A percentile compares a stretch with the other conserved stretches of the same genome.
These are phyloP conservation scores for Magnolia officinalis DNA, from an alignment of 164 flowering plant genomes.

Conservation along the genomic window DNA sequence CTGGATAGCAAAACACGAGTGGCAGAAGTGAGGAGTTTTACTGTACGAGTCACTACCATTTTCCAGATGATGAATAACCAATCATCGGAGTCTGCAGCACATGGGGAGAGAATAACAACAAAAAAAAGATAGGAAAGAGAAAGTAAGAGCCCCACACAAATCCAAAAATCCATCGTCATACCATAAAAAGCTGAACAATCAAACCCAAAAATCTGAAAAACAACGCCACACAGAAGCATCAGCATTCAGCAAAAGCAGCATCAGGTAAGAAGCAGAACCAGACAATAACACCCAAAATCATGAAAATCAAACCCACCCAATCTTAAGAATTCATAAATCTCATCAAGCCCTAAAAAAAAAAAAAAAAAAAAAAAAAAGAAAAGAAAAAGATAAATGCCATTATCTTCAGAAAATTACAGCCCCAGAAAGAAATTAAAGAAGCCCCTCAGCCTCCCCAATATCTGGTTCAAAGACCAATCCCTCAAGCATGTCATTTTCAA, in stretches of 20 bases:
- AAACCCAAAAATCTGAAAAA: not conserved
- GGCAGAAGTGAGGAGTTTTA: no score
- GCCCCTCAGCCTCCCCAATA: constrained; percentile 23
- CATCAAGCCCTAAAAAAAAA: not conserved
- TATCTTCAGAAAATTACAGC: not conserved
- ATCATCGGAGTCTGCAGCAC: no score
- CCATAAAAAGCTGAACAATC: not conserved
- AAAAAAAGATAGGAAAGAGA: not conserved
- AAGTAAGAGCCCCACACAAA: not conserved
- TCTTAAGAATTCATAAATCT: not conserved
- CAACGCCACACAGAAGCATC: not conserved
- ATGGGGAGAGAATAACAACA: no score
- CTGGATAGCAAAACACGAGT: no score
- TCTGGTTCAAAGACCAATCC: constrained; percentile 26
- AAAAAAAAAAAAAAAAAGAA: not conserved
- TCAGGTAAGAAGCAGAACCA: not conserved
- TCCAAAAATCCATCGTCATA: not conserved
- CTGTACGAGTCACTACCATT: no score
- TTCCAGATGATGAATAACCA: no score
- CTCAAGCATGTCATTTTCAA: constrained; percentile 35
- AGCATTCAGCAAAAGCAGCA: not conserved
- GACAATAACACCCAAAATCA: not conserved
- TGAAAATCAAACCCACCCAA: not conserved
- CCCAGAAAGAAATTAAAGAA: constrained; percentile 3
- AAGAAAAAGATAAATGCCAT: constrained; percentile 17